A percentile compares a stretch with the other conserved stretches of the same genome.
Conservation (phyloP, 78 protist genomes). For the Monosiga brevicollis region DNA sequence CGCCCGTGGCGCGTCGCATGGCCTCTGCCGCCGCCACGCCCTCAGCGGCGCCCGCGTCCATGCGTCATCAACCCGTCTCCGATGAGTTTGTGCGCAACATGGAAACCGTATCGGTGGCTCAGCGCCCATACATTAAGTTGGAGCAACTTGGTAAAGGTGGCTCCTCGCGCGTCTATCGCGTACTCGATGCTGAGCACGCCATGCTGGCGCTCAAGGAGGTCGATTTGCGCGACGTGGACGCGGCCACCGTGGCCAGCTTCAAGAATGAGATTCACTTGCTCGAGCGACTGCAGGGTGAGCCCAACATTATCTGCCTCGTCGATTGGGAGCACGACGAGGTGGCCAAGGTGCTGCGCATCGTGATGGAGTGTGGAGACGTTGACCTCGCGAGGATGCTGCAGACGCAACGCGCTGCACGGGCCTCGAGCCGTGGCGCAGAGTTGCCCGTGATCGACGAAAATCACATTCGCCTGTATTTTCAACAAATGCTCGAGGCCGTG, state of each 20-base stretch:
- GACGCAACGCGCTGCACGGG: slow-evolving; percentile 6
- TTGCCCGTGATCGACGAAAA: slow-evolving; percentile 23
- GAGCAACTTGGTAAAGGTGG: slow-evolving; percentile 80
- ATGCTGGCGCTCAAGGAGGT: slow-evolving; percentile 37
- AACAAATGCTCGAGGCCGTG: slow-evolving; percentile 75
- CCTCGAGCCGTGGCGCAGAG: too few relatives aligned
- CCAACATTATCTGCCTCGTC: slow-evolving; percentile 45
- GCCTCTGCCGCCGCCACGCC: too few relatives aligned
- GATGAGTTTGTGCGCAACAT: too few relatives aligned
- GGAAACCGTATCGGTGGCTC: too few relatives aligned
- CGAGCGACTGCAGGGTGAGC: slow-evolving; percentile 17
- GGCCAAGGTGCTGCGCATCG: slow-evolving; percentile 26
- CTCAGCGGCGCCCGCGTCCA: too few relatives aligned
- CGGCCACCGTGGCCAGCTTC: slow-evolving; percentile 30
- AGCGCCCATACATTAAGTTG: slow-evolving; percentile 22
- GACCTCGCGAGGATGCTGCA: slow-evolving; percentile 51
- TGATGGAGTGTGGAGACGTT: slow-evolving; percentile 81
- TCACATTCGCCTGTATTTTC: slow-evolving; percentile 68
- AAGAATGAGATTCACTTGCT: slow-evolving; percentile 73
- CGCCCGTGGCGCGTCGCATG: too few relatives aligned
- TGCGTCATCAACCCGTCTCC: too few relatives aligned
- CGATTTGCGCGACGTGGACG: slow-evolving; percentile 12
- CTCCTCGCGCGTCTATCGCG: slow-evolving; percentile 9
- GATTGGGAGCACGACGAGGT: slow-evolving; percentile 48
- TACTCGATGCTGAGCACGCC: neutral